Evolutionary conservation across 176 grass and related monocot species (phyloP).

Genomic region (Carex kokanica): DNA sequence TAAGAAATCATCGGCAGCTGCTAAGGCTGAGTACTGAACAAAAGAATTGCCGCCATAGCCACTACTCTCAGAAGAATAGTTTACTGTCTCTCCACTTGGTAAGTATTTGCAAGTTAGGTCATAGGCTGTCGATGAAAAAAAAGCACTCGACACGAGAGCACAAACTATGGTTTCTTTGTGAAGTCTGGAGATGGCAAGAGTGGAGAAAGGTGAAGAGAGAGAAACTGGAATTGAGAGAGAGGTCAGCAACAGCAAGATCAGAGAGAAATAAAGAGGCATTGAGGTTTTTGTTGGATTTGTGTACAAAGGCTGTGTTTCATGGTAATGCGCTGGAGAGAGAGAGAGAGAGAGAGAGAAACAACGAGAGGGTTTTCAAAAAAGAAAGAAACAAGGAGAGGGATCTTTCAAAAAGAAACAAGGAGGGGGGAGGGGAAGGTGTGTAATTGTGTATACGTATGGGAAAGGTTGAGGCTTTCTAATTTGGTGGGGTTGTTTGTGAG

Average conservation of each 20-base stretch:
- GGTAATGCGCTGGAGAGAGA: background rate
- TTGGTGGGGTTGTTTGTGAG: background rate
- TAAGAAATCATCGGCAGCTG: constrained; percentile 57
- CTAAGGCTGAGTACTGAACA: constrained; percentile 64
- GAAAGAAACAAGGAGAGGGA: background rate
- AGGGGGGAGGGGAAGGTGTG: background rate
- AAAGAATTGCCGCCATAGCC: background rate
- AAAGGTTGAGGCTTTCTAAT: background rate
- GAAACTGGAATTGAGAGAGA: constrained; percentile 17
- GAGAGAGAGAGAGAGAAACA: background rate
- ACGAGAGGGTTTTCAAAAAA: too few species aligned
- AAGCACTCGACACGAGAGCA: constrained; percentile 37
- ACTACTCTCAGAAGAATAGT: constrained; percentile 34
- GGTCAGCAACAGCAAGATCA: background rate
- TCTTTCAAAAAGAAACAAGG: too few species aligned
- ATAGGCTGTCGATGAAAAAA: background rate
- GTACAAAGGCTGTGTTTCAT: constrained; percentile 25
- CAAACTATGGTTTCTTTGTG: constrained; percentile 42
- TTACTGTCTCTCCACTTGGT: constrained; percentile 1
- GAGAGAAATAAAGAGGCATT: constrained; percentile 2
- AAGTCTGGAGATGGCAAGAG: constrained; percentile 48
- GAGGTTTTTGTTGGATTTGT: constrained; percentile 12
- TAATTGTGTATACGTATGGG: background rate
- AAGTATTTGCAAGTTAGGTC: constrained; percentile 52
- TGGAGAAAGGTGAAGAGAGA: constrained; percentile 42